phyloP scores from a whole-genome alignment of 352 stramenopile genomes.

The Pythium utonaiense region DNA sequence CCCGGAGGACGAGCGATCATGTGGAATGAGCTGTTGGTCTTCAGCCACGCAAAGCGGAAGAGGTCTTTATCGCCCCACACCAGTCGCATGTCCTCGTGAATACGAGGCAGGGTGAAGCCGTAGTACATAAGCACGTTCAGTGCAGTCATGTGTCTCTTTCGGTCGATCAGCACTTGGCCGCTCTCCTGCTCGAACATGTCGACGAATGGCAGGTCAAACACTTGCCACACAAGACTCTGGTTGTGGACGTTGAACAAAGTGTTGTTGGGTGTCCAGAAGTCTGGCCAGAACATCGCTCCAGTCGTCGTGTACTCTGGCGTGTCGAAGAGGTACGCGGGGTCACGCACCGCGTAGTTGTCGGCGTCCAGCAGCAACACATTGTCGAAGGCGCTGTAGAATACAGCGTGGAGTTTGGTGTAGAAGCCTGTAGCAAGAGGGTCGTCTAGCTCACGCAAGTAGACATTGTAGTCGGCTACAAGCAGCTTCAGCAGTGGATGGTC shows the following conservation, averaged over 20 bases:
- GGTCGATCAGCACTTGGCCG: slow-evolving; percentile 64
- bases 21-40: slow-evolving; percentile 27
- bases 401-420: slow-evolving; percentile 71
- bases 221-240: slow-evolving; percentile 66
- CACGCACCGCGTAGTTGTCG: slow-evolving; percentile 64
- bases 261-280: slow-evolving; percentile 67
- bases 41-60: slow-evolving; percentile 59
- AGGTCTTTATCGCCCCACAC: slow-evolving; percentile 72
- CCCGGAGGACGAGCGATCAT: slow-evolving; percentile 21
- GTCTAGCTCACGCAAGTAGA: slow-evolving; percentile 58
- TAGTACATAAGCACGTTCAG: slow-evolving; percentile 76
- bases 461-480: slow-evolving; percentile 37
- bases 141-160: slow-evolving; percentile 34
- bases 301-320: slow-evolving; percentile 37
- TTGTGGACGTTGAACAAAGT: slow-evolving; percentile 80
- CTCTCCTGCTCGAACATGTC: slow-evolving; percentile 82
- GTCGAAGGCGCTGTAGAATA: slow-evolving; percentile 35
- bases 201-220: slow-evolving; percentile 53
- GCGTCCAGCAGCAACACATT: slow-evolving; percentile 69
- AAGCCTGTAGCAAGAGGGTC: slow-evolving; percentile 48
- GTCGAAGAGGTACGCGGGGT: slow-evolving; percentile 66
- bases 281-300: slow-evolving; percentile 75
- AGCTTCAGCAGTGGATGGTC: slow-evolving; percentile 41
- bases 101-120: slow-evolving; percentile 28
- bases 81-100: slow-evolving; percentile 44